These are phyloP conservation scores for Jasminum sambac DNA, from an alignment of 257 asterid genomes.

Conservation along the genomic window DNA sequence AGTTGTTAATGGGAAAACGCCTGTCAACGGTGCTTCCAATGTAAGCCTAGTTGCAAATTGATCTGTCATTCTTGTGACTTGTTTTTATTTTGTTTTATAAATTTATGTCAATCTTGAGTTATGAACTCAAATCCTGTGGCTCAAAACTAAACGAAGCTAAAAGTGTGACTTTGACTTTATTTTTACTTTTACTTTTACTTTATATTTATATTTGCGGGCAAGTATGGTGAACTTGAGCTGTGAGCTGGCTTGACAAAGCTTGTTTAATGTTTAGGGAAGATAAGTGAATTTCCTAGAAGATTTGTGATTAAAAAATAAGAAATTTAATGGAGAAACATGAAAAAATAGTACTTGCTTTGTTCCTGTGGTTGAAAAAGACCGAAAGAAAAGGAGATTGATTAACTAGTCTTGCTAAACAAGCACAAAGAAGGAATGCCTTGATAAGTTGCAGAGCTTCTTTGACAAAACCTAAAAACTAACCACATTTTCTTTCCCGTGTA, in stretches of 20 bases:
- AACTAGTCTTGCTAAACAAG: too few species aligned
- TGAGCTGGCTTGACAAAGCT: neutral
- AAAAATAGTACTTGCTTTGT: too few species aligned
- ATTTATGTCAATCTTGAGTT: neutral
- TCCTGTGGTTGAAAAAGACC: too few species aligned
- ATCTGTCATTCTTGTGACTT: neutral
- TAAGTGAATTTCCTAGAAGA: too few species aligned
- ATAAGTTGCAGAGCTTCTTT: too few species aligned
- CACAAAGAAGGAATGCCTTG: too few species aligned
- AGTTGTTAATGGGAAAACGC: slow-evolving; percentile 44
- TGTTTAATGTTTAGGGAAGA: neutral
- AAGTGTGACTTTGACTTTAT: neutral
- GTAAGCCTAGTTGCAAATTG: slow-evolving; percentile 38
- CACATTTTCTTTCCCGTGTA: neutral
- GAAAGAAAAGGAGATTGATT: too few species aligned
- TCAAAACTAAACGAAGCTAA: neutral
- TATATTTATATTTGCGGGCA: neutral
- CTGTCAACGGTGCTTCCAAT: slow-evolving; percentile 70
- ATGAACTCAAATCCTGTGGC: neutral
- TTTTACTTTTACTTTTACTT: too few species aligned
- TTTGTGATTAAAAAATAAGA: too few species aligned
- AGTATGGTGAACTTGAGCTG: neutral
- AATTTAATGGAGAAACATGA: too few species aligned
- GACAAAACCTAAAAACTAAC: too few species aligned
- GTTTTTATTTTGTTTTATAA: neutral